Conservation (phyloP, 2,329 filamentous ascomycete genomes). For the Emericellopsis cladophorae region DNA sequence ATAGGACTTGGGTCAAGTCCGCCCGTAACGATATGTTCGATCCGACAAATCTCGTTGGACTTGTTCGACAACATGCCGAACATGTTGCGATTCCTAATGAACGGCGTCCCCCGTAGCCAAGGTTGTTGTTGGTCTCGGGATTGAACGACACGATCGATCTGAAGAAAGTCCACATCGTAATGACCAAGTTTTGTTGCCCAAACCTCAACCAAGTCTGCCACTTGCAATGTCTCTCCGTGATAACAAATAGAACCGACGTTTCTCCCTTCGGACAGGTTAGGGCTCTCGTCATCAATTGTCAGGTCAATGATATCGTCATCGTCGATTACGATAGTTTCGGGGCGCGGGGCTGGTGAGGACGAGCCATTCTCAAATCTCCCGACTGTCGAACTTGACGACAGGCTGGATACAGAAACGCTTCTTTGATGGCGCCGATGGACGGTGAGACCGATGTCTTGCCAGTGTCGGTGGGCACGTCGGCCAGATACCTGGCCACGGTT, state of each 20-base stretch:
- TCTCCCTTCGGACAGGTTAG: too few relatives aligned
- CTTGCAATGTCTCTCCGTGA: slow-evolving; percentile 5
- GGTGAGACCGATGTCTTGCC: too few relatives aligned
- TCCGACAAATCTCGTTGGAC: slow-evolving; percentile 27
- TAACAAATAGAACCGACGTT: too few relatives aligned
- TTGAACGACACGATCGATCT: slow-evolving; percentile 28
- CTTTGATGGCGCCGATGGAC: too few relatives aligned
- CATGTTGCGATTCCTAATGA: slow-evolving; percentile 19
- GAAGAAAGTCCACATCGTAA: slow-evolving; percentile 20
- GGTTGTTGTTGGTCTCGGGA: slow-evolving; percentile 6
- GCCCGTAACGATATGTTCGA: slow-evolving; percentile 7
- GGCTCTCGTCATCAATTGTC: slow-evolving; percentile 10
- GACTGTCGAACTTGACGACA: neutral
- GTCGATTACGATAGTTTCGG: neutral
- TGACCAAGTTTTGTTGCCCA: slow-evolving; percentile 7
- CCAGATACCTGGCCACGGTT: too few relatives aligned
- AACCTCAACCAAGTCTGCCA: slow-evolving; percentile 16
- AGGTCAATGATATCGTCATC: slow-evolving; percentile 20
- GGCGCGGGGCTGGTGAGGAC: too few relatives aligned
- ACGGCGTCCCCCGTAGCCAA: slow-evolving; percentile 24
- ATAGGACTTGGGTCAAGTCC: too few relatives aligned
- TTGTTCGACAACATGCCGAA: slow-evolving; percentile 23
- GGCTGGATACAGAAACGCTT: too few relatives aligned
- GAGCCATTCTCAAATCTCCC: neutral
- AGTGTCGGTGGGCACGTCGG: too few relatives aligned